phyloP scores from a whole-genome alignment of 139 green algal genomes.

The Chlamydomonas asymmetrica region DNA sequence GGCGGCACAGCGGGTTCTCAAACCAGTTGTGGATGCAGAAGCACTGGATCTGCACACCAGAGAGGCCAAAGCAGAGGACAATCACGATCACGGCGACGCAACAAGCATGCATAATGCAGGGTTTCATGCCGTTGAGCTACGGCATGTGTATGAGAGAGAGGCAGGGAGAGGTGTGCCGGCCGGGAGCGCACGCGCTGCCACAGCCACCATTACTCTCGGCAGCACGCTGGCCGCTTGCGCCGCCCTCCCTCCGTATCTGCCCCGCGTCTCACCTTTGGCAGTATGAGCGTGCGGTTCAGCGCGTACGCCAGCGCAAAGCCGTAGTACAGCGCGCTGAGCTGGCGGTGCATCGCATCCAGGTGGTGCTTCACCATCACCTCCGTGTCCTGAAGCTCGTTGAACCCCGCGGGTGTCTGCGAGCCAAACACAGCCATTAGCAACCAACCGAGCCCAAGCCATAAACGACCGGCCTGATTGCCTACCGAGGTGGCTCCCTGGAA shows the following conservation, averaged over 20 bases:
- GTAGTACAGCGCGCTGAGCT: slow-evolving; percentile 30
- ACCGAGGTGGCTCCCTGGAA: too few relatives aligned
- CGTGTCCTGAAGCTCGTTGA: slow-evolving; percentile 30
- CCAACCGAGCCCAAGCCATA: too few relatives aligned
- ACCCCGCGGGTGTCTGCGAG: slow-evolving; percentile 20
- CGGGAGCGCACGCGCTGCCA: not conserved
- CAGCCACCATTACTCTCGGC: not conserved
- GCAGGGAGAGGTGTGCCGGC: not conserved
- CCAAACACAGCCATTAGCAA: not conserved
- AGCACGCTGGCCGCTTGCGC: too few relatives aligned
- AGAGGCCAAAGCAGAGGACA: not conserved
- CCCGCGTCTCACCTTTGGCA: slow-evolving; percentile 35
- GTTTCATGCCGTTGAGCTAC: too few relatives aligned
- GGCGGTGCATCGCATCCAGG: slow-evolving; percentile 10
- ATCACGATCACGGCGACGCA: too few relatives aligned
- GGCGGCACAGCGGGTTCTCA: slow-evolving; percentile 39
- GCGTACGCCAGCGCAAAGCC: slow-evolving; percentile 29
- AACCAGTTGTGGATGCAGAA: slow-evolving; percentile 51
- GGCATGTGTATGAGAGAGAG: too few relatives aligned
- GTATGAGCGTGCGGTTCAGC: slow-evolving; percentile 14
- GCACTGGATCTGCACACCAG: slow-evolving; percentile 29
- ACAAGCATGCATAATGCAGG: not conserved
- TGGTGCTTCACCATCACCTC: slow-evolving; percentile 25
- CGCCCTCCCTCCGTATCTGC: too few relatives aligned
- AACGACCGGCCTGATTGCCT: too few relatives aligned